A percentile compares a stretch with the other conserved stretches of the same genome.
phyloP scores from a whole-genome alignment of 306 rosid species.

The Bauhinia variegata region DNA sequence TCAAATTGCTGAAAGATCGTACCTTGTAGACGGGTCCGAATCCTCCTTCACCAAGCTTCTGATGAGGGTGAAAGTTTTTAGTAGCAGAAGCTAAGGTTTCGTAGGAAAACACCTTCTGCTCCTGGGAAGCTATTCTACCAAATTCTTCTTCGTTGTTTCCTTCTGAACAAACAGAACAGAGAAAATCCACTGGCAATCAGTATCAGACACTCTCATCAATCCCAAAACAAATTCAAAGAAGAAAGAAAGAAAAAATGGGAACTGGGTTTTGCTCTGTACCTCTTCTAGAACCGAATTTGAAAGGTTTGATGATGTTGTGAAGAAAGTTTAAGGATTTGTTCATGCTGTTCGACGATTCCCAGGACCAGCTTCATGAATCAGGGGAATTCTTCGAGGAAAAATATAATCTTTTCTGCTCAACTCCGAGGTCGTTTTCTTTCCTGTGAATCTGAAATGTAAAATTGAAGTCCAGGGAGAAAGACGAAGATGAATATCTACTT shows the following conservation, averaged over 20 bases:
- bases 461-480: neutral
- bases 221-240: neutral
- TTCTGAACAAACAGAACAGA: constrained; percentile 49
- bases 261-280: constrained; percentile 45
- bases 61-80: constrained; percentile 53
- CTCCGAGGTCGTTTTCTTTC: neutral
- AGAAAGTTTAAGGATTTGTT: constrained; percentile 57
- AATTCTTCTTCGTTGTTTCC: constrained; percentile 63
- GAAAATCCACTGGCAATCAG: neutral
- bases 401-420: neutral
- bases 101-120: constrained; percentile 69
- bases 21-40: constrained; percentile 97
- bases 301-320: constrained; percentile 49
- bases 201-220: constrained; percentile 21
- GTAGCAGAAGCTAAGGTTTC: constrained; percentile 75
- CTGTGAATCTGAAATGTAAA: constrained; percentile 16
- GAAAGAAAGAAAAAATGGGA: neutral
- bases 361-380: constrained; percentile 48
- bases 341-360: constrained; percentile 43
- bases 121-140: constrained; percentile 78
- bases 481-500: neutral
- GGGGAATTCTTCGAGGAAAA: constrained; percentile 13
- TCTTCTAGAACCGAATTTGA: constrained; percentile 53
- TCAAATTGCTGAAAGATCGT: constrained; percentile 5
- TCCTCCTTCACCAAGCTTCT: constrained; percentile 93